Conservation (phyloP, 495 filamentous ascomycete species). For the Penicillium daleae region DNA sequence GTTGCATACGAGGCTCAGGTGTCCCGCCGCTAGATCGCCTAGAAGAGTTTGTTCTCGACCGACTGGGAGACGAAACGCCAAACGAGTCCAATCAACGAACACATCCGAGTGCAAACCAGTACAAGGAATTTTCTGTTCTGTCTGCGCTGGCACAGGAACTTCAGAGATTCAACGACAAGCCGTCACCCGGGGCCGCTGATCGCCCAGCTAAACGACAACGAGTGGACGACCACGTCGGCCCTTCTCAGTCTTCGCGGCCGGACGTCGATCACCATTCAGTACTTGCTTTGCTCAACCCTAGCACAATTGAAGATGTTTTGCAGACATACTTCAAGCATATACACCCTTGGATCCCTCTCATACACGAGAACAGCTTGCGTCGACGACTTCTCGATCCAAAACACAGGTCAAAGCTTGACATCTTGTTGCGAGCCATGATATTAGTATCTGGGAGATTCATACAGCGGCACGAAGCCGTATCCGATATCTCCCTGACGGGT, state of each 20-base stretch:
- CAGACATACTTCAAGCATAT: conserved; percentile 33
- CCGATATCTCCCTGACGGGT: neutral
- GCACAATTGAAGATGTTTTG: conserved; percentile 11
- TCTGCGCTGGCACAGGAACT: no score
- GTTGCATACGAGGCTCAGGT: neutral
- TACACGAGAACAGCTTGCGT: conserved; percentile 37
- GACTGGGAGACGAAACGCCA: neutral
- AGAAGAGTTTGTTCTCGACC: neutral
- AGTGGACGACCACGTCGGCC: neutral
- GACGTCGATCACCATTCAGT: neutral
- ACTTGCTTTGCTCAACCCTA: conserved; percentile 4
- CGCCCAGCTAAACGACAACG: neutral
- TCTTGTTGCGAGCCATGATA: conserved; percentile 10
- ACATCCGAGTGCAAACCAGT: no score
- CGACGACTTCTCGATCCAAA: conserved; percentile 16
- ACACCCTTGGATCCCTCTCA: conserved; percentile 44
- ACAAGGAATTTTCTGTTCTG: no score
- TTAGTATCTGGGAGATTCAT: conserved; percentile 6
- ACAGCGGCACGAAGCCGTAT: neutral
- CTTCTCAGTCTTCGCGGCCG: neutral
- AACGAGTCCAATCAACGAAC: neutral
- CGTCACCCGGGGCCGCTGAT: neutral
- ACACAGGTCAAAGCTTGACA: conserved; percentile 3
- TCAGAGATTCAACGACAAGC: neutral
- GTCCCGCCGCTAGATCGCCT: neutral